Conservation (phyloP, 2,329 filamentous ascomycete species). For the Cercospora berteroae region DNA sequence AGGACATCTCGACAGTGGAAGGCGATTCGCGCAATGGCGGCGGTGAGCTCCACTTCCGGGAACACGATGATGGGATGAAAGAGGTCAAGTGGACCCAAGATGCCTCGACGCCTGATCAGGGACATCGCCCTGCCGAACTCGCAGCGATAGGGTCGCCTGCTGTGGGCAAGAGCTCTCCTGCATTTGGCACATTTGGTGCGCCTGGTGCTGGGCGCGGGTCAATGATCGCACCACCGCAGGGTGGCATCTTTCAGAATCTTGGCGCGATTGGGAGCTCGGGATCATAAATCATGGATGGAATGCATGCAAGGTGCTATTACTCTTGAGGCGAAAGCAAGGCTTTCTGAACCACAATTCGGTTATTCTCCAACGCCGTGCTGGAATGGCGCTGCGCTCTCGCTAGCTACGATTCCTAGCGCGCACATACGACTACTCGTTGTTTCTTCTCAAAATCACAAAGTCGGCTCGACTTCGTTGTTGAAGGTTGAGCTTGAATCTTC, state of each 20-base stretch:
- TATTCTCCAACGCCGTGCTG: background rate
- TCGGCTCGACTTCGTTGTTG: constrained; percentile 1
- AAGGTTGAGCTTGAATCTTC: constrained; percentile 3
- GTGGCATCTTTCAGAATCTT: constrained; percentile 28
- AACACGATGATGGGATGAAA: constrained; percentile 41
- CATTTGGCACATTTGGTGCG: constrained; percentile 31
- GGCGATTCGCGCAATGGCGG: constrained; percentile 84
- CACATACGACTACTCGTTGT: background rate
- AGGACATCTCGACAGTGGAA: constrained; percentile 86
- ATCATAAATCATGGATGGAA: constrained; percentile 4
- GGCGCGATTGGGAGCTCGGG: constrained; percentile 25
- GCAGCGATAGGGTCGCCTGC: constrained; percentile 52
- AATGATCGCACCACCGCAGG: background rate
- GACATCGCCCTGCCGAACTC: constrained; percentile 32
- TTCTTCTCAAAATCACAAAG: constrained; percentile 3
- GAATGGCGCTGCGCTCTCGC: background rate
- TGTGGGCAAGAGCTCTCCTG: constrained; percentile 44
- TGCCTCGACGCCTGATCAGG: constrained; percentile 33
- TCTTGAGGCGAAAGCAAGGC: background rate
- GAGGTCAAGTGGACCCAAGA: constrained; percentile 45
- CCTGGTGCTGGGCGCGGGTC: constrained; percentile 23
- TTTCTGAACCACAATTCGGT: background rate
- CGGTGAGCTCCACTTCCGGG: constrained; percentile 73
- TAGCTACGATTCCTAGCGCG: background rate
- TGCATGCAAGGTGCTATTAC: background rate